phyloP scores from a whole-genome alignment of 2,329 filamentous ascomycete species.

The Aureobasidium sp. region DNA sequence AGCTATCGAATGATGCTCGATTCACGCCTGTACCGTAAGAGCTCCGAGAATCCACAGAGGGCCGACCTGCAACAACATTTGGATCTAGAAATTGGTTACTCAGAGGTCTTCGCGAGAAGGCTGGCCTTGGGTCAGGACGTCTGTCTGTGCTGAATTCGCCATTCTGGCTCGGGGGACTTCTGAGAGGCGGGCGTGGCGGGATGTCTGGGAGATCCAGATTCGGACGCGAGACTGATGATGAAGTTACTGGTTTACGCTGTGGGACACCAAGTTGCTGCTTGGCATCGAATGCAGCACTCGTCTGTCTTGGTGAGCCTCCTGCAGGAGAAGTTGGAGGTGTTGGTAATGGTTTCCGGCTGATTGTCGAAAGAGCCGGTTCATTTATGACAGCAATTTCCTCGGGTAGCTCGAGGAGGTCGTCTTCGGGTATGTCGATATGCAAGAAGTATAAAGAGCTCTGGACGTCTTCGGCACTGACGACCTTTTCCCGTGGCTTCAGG shows the following conservation, averaged over 20 bases:
- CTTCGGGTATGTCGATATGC: conserved; percentile 54
- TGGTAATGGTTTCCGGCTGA: conserved; percentile 20
- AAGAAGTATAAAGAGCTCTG: conserved; percentile 85
- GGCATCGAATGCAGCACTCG: not conserved
- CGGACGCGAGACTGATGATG: not conserved
- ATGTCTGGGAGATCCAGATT: conserved; percentile 14
- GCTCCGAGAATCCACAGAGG: not conserved
- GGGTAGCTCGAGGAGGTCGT: not conserved
- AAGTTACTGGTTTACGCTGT: conserved; percentile 5
- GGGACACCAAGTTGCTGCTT: conserved; percentile 9
- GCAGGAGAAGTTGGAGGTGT: conserved; percentile 18
- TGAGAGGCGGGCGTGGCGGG: conserved; percentile 5
- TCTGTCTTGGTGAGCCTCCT: not conserved
- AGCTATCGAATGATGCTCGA: not conserved
- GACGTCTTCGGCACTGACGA: conserved; percentile 81
- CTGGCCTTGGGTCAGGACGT: not conserved
- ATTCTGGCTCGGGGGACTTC: not conserved
- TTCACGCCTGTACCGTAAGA: not conserved
- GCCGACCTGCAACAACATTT: not conserved
- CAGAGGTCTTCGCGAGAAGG: not conserved
- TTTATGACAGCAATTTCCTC: not conserved
- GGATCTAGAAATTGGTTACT: conserved; percentile 12
- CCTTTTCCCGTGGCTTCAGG: conserved; percentile 79
- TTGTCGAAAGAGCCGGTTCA: not conserved
- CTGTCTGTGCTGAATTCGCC: not conserved